These are phyloP conservation scores for Neonectria magnoliae DNA, from an alignment of 2,329 filamentous ascomycete species.

Conservation along the genomic window DNA sequence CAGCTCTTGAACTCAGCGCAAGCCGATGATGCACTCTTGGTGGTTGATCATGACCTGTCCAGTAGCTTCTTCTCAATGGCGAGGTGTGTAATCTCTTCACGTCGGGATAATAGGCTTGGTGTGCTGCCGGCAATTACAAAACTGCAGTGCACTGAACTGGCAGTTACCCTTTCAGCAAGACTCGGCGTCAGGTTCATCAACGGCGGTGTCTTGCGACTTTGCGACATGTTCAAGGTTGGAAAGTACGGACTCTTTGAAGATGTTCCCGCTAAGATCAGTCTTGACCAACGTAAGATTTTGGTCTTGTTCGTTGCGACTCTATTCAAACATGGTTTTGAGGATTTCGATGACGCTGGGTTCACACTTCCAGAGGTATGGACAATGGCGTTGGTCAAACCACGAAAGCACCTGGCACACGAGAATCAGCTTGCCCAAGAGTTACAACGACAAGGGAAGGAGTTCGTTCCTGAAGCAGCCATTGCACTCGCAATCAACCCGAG, in stretches of 20 bases:
- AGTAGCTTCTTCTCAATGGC: conserved; percentile 60
- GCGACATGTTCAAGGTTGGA: conserved; percentile 57
- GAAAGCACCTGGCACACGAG: conserved; percentile 57
- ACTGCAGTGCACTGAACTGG: conserved; percentile 54
- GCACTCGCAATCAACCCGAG: conserved; percentile 52
- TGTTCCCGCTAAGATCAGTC: conserved; percentile 50
- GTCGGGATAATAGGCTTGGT: conserved; percentile 23
- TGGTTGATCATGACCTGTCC: conserved; percentile 61
- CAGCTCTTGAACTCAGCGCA: conserved; percentile 52
- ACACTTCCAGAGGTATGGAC: conserved; percentile 64
- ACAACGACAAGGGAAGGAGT: conserved; percentile 52
- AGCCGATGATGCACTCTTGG: conserved; percentile 57
- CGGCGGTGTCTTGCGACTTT: conserved; percentile 55
- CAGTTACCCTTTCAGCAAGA: conserved; percentile 57
- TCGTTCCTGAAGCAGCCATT: conserved; percentile 53
- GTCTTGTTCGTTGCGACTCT: conserved; percentile 63
- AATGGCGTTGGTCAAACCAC: conserved; percentile 62
- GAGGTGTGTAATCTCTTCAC: conserved; percentile 48
- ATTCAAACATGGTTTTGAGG: conserved; percentile 56
- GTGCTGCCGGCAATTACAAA: conserved; percentile 34
- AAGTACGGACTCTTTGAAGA: conserved; percentile 62
- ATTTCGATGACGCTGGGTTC: conserved; percentile 58
- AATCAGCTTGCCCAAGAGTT: conserved; percentile 60
- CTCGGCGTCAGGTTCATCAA: conserved; percentile 58
- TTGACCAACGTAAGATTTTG: conserved; percentile 56